Percentiles rank a stretch among this genome's conserved stretches.
phyloP scores from a whole-genome alignment of 2,329 filamentous ascomycete species.

The Fusarium sarcochroum region DNA sequence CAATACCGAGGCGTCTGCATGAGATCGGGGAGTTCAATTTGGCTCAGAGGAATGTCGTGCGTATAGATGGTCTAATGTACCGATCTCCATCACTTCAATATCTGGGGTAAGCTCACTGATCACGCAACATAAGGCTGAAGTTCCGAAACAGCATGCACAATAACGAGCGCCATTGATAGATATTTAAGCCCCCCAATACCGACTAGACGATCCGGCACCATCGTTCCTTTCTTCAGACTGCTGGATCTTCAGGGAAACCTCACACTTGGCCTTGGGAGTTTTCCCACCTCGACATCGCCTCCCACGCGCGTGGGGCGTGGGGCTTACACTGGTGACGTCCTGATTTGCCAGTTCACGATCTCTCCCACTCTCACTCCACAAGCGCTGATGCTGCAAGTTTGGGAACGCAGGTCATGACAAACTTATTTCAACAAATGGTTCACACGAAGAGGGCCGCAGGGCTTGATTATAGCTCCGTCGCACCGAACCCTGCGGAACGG shows the following conservation, averaged over 20 bases:
- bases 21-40: not conserved
- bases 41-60: slow-evolving; percentile 5
- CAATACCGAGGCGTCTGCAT: slow-evolving; percentile 20
- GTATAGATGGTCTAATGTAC: slow-evolving; percentile 21
- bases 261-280: slow-evolving; percentile 44
- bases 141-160: slow-evolving; percentile 28
- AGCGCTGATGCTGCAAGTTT: slow-evolving; percentile 46
- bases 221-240: slow-evolving; percentile 3
- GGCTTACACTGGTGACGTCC: slow-evolving; percentile 40
- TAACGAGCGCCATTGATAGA: slow-evolving; percentile 22
- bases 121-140: slow-evolving; percentile 43
- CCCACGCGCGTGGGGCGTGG: slow-evolving; percentile 50
- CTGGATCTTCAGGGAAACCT: slow-evolving; percentile 14
- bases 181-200: slow-evolving; percentile 24
- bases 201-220: slow-evolving; percentile 2
- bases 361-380: slow-evolving; percentile 51
- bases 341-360: slow-evolving; percentile 47
- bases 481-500: slow-evolving; percentile 31
- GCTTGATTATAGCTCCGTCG: slow-evolving; percentile 31
- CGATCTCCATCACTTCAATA: slow-evolving; percentile 32
- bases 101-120: slow-evolving; percentile 33
- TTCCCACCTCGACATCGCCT: slow-evolving; percentile 37
- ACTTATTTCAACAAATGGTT: slow-evolving; percentile 47
- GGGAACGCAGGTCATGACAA: slow-evolving; percentile 48
- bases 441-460: slow-evolving; percentile 40